Base-by-base conservation (phyloP, 2,329 filamentous ascomycete species). In the Trichoderma sp. region DNA sequence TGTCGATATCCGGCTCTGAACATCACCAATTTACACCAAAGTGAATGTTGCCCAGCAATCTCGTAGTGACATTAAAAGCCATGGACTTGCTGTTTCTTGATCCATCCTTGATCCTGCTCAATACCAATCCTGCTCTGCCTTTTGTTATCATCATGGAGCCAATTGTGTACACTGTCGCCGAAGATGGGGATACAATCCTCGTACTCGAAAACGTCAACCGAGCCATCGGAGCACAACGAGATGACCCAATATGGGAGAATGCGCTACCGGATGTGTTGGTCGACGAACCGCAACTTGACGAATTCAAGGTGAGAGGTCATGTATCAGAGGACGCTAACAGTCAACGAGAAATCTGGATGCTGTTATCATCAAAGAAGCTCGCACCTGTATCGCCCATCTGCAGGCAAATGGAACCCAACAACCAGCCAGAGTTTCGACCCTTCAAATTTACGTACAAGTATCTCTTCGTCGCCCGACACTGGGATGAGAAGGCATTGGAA, bases 401-500 rank as follows among this genome's bases (percentile, higher is more conserved):
- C 32, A 47, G 50, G 17, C 68, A 73, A 11, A 74, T 75, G 70
- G 62, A 73, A 20, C 28, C 68, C 1, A 61, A 58, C 12, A 7
- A n/a, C 13, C 70, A 67, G 73, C 58, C 66, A 11, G 68, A 74
- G 11, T 61, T 43, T 34, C 47, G 13, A 2, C 53, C 3, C 2
- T 59, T 43, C 39, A 43, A 43, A 9, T 43, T 53, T 12, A 34
- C n/a, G 20, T 64, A 39, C 53, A n/a, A 32, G 12, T 57, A 74
- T 36, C 73, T 74, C 7, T 15, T 72, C 15, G 47, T 23, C 7
- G 58, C 59, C 43, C 57, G 70, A 20, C 30, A 57, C 11, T 78
- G 79, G 64, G 80, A 85, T 69, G 73, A 78, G 6, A 77, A 81
- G 11, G 82, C 83, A 0, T 78, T 86, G 5, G 76, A 80, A 12